Evolutionary conservation across 495 filamentous ascomycete species (phyloP).

Genomic region (Massariosphaeria phaeospora): DNA sequence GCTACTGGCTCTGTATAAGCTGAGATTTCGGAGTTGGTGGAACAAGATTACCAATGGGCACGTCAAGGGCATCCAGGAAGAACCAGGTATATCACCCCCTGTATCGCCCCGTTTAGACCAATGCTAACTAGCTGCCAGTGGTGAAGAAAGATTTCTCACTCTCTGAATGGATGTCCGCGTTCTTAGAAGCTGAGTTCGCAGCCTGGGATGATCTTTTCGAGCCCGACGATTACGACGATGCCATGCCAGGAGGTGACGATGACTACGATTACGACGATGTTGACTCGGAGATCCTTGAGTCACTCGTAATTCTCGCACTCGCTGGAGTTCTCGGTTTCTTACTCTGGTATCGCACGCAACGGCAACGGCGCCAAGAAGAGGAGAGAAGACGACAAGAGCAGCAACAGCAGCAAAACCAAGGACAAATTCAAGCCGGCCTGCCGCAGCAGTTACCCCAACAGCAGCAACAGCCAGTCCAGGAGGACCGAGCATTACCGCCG

Average conservation of each 20-base stretch:
- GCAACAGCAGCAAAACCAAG: constrained; percentile 21
- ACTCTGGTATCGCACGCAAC: constrained; percentile 76
- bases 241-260: constrained; percentile 51
- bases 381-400: constrained; percentile 40
- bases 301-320: constrained; percentile 72
- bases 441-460: constrained; percentile 26
- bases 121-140: constrained; percentile 43
- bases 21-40: constrained; percentile 82
- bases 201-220: constrained; percentile 50
- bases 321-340: constrained; percentile 69
- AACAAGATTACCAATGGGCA: constrained; percentile 85
- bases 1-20: constrained; percentile 77
- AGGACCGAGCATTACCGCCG: constrained; percentile 65
- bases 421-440: constrained; percentile 13
- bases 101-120: background rate
- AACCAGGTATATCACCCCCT: constrained; percentile 59
- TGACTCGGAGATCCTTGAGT: constrained; percentile 76
- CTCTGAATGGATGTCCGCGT: constrained; percentile 76
- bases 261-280: constrained; percentile 59
- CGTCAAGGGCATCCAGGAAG: constrained; percentile 84
- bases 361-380: constrained; percentile 44
- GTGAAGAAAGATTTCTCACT: constrained; percentile 68
- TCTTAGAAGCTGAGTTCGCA: constrained; percentile 67
- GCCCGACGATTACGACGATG: constrained; percentile 50
- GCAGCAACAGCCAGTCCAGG: constrained; percentile 35